Base-by-base conservation (phyloP, 2,329 filamentous ascomycete genomes). In the Clonostachys rosea region DNA sequence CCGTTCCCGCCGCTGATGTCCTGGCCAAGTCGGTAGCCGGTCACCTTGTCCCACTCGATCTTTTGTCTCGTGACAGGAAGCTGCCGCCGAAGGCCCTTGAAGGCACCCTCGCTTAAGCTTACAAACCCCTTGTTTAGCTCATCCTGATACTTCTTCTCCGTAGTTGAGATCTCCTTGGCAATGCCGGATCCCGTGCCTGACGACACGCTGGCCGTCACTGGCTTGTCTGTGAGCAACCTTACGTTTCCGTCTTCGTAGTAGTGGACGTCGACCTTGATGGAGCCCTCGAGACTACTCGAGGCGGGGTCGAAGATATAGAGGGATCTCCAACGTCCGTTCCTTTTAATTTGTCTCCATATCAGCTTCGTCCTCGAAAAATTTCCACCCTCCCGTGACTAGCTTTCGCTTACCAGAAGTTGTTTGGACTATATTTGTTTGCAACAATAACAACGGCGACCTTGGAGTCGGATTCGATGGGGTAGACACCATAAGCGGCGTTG, bases 201-300 rank as follows among this genome's bases (percentile, higher is more conserved):
- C 2, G 82, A 67, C n/a, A 88, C 66, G 9, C 79, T 80, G 4
- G 79, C 65, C 1, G 75, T 75, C 12, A 92, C 65, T 11, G 86
- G 74, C 71, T 96, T 96, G 60, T 81, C 86, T n/a, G 94, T 96
- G 53, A 92, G 78, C 50, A 99, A 79, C 3, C 94, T 87, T 49
- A 99, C 94, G 63, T 99, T 99, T 52, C 94, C 94, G 64, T 99
- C 95, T 71, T 99, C 94, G 73, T 99, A 99, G 78, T 99, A 99
- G 76, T 99, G 94, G 45, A 99, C 92, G 57, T 97, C 91, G 46
- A 96, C 89, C 66, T 92, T 90, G 68, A 97, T 84, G 49, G 78
- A 83, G 58, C 94, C 94, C 36, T 84, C 83, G 40, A 97, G 73
- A 43, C 75, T 75, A 53, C 76, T 76, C 2, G 80, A 79, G n/a